Base-by-base conservation (phyloP, 257 asterid species). In the Jacaranda mimosifolia region DNA sequence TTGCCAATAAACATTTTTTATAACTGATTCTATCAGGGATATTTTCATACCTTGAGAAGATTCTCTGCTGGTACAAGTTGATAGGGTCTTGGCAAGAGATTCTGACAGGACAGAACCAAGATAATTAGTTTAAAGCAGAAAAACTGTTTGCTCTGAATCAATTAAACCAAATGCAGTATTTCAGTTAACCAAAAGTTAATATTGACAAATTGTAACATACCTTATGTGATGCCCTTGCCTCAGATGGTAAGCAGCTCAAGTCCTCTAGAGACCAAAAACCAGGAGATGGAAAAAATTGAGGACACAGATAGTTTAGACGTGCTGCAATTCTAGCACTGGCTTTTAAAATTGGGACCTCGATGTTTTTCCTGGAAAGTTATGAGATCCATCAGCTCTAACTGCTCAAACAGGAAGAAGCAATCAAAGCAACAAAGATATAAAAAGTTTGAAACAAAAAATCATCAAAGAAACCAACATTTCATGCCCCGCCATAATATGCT, bases 401-500 rank as follows among this genome's bases (percentile, higher is more conserved):
- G 36, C 11, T 75, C 57, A 56, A 26, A 26, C 32, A 26, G 32
- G 64, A 76, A 60, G 8, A 14, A 81, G 77, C 67, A 62, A 40
- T 65, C 26, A 49, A 70, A 65, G 42, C 6, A 55, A 75, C 19
- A 64, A 46, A 78, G 13, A 55, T 46, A n/a, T 10, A 49, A 39
- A 68, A 56, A 42, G 1, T n/a, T 7, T 21, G 3, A 9, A 60
- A 82, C n/a, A 64, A 48, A 26, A 59, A 26, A 35, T 13, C 3
- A 68, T 32, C 43, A 17, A 58, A 70, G 68, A 78, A 81, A 85
- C 98, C 72, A 76, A 94, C 99, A 76, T 84, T 83, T 91, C 93
- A 84, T 96, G 99, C 74, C 99, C 97, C 58, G 98, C 99, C 97
- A 96, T 88, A 84, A 96, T 89, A 82, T 96, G 99, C 83, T 90